Evolutionary conservation across 2,329 filamentous ascomycete genomes (phyloP), one percentile per base, ranked within the genome.

Genomic region (Nannizzia gypsea): DNA sequence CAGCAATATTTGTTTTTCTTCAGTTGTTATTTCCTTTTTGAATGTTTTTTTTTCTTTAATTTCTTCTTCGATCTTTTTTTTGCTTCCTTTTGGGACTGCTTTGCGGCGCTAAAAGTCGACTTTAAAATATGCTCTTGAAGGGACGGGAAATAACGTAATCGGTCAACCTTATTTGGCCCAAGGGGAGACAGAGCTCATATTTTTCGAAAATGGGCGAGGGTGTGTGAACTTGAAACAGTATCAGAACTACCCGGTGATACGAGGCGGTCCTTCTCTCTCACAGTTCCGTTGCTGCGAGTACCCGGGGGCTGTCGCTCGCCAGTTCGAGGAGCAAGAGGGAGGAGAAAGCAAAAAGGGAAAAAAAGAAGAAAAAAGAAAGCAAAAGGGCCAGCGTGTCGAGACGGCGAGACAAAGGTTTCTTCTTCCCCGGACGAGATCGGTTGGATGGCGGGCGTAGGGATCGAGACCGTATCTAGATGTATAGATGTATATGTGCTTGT

Each of bases 81-180:
- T 42, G 38, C 38, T 42, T 42, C 50, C 50, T 54, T 31, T 54
- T 24, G 11, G 15, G 11, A 8, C 34, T 20, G 26, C 22, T n/a
- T 54, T 26, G 9, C 50, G 24, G 50, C 50, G 50, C 50, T 54
- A 54, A 54, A 34, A 54, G 8, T 54, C 50, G 15, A 54, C 50
- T 54, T 54, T 31, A 54, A 52, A 54, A 54, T 31, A 54, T 54
- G 50, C 26, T 54, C 50, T 52, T 50, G 44, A 26, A 50, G 26
- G 20, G 26, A 54, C 50, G 50, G 50, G 50, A 54, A 54, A 54
- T 54, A 54, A 54, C 50, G 50, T 54, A 54, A 54, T 54, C 50
- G 50, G 50, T 31, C 50, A 54, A 54, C 50, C 28, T 34, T 54
- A 54, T 54, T 54, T 34, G 48, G 26, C n/a, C 15, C n/a, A 34